Evolutionary conservation across 495 filamentous ascomycete species (phyloP), one percentile per base, ranked within the genome.

Genomic region (Trypethelium eluteriae): DNA sequence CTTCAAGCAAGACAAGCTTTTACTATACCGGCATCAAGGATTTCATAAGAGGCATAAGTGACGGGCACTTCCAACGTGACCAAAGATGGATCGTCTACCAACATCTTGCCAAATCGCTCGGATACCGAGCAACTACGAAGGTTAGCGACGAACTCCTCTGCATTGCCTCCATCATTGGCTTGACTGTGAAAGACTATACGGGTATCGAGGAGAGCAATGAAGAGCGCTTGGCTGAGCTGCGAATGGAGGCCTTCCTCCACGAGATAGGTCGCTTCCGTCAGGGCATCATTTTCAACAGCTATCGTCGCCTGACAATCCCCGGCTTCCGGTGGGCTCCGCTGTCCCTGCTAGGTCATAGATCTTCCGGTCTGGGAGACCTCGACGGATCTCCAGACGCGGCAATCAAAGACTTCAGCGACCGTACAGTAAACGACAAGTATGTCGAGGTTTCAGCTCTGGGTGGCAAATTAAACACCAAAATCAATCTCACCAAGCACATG

Each of bases 311-410:
- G 9, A 63, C 32, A 6, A 67, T 63, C 18, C 64, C 64, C 25
- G 64, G 64, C 35, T 66, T 66, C 50, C 64, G 64, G 11, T 66
- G 64, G 64, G 64, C 64, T 62, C 64, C 64, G 35, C 16, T 62
- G 14, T 66, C 64, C 36, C 47, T 66, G 16, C 38, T 64, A 34
- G 38, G 63, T 41, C 63, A 64, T 35, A 38, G 63, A 32, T 64
- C 63, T 36, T 64, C 63, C 49, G 63, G 63, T 2, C 38, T 64
- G 47, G 63, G 63, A 46, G 63, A 64, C 39, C n/a, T 64, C 46
- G 63, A 64, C 11, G 63, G 50, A 18, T 49, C 46, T 3, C 49
- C 49, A 64, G 63, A 64, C 39, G 39, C 63, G 14, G 50, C 49
- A 49, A 64, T 64, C 38, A 41, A 64, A 49, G 63, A 64, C 46